A percentile compares a stretch with the other conserved stretches of the same genome.
Conservation (phyloP, 1,139 yeast genomes). For the Hemisphaericaspora xylofermentans region DNA sequence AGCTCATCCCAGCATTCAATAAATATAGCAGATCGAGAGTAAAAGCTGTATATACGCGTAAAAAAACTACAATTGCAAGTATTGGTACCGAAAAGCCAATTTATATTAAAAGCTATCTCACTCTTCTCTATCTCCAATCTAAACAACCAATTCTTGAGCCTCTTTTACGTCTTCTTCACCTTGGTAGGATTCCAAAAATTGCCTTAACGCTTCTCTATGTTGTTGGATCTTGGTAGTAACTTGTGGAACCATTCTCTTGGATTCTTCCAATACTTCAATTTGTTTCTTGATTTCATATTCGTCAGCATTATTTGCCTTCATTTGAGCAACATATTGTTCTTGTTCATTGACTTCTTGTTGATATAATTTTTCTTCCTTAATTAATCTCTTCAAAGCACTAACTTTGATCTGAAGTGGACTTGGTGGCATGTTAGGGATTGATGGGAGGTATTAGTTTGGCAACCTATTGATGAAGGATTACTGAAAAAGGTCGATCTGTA, state of each 20-base stretch:
- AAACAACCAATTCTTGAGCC: constrained; percentile 34
- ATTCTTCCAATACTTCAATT: constrained; percentile 63
- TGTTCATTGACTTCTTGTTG: constrained; percentile 65
- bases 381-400: constrained; percentile 68
- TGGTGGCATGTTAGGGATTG: constrained; percentile 58
- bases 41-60: too few species aligned
- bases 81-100: not conserved
- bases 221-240: constrained; percentile 51
- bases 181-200: constrained; percentile 25
- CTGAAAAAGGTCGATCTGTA: too few species aligned
- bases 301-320: constrained; percentile 51
- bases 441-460: not conserved
- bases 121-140: not conserved
- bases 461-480: too few species aligned
- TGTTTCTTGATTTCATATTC: constrained; percentile 71
- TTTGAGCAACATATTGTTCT: constrained; percentile 42
- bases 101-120: not conserved
- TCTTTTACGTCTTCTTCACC: constrained; percentile 51
- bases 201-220: constrained; percentile 46
- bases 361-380: constrained; percentile 71
- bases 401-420: constrained; percentile 73
- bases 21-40: too few species aligned
- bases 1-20: too few species aligned
- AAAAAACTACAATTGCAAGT: too few species aligned
- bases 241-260: constrained; percentile 67